Evolutionary conservation across 352 stramenopile species (phyloP).

Genomic region (Phytophthora cactorum): DNA sequence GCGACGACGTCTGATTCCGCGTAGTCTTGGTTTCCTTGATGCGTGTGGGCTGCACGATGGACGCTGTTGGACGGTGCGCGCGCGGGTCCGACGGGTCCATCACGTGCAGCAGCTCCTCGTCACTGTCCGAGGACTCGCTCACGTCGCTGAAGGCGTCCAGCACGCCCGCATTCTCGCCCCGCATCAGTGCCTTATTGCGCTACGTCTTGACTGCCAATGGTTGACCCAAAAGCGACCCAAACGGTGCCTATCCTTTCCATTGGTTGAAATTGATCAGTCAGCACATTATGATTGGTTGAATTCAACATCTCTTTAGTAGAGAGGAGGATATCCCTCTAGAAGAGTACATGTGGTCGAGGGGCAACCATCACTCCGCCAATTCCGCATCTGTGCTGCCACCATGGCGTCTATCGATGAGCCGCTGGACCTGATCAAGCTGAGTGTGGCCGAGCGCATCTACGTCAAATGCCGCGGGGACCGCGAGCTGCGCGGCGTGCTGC

Average conservation of each 20-base stretch:
- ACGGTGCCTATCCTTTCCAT: conserved; percentile 2
- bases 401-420: conserved; percentile 95
- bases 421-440: conserved; percentile 98
- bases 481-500: conserved; percentile 96
- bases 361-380: conserved; percentile 7
- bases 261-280: conserved; percentile 13
- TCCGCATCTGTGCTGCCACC: neutral
- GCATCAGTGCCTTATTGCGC: conserved; percentile 32
- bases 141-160: conserved; percentile 44
- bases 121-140: conserved; percentile 40
- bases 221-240: conserved; percentile 1
- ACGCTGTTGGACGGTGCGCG: conserved; percentile 48
- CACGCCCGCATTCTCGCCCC: conserved; percentile 43
- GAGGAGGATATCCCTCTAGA: conserved; percentile 7
- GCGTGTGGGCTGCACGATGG: conserved; percentile 42
- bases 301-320: neutral
- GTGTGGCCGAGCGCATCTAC: conserved; percentile 98
- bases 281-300: conserved; percentile 9
- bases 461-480: conserved; percentile 98
- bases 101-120: conserved; percentile 61
- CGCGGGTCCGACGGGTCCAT: conserved; percentile 83
- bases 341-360: neutral
- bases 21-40: conserved; percentile 2
- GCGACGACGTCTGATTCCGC: conserved; percentile 43
- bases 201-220: conserved; percentile 22